Percentiles rank a stretch among this genome's conserved stretches.
Evolutionary conservation across 2,329 filamentous ascomycete genomes (phyloP).

Genomic region (Ciborinia camelliae): DNA sequence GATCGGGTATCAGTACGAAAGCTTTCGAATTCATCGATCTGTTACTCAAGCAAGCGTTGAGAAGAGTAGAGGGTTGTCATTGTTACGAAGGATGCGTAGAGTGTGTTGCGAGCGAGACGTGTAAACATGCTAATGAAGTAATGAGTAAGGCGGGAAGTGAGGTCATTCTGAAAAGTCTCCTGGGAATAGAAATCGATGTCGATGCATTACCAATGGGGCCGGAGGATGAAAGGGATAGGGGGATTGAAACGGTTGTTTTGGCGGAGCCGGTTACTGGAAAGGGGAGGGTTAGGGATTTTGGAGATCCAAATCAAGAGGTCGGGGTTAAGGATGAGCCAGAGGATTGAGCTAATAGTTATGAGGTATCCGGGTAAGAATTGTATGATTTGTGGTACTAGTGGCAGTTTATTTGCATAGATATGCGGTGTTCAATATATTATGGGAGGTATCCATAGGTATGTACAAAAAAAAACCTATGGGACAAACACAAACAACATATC

Average conservation of each 20-base stretch:
- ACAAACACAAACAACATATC: not conserved
- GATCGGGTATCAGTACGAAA: conserved; percentile 84
- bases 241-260: conserved; percentile 77
- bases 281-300: conserved; percentile 32
- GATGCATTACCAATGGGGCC: conserved; percentile 83
- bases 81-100: conserved; percentile 83
- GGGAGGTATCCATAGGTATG: not conserved
- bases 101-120: conserved; percentile 81
- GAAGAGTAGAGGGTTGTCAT: conserved; percentile 70
- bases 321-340: conserved; percentile 35
- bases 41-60: conserved; percentile 70
- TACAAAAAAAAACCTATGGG: not conserved
- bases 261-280: conserved; percentile 45
- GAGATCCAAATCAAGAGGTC: conserved; percentile 28
- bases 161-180: conserved; percentile 73
- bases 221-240: conserved; percentile 64
- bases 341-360: conserved; percentile 16
- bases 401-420: not conserved
- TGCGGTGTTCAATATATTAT: not conserved
- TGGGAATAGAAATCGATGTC: conserved; percentile 76
- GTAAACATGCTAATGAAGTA: conserved; percentile 82
- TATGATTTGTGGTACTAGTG: not conserved
- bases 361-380: not conserved
- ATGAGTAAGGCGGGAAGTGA: conserved; percentile 88
- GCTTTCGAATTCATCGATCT: conserved; percentile 90